Evolutionary conservation across 148 eudicot species (phyloP), one percentile per base, ranked within the genome.

Genomic region (Persicaria maculosa): DNA sequence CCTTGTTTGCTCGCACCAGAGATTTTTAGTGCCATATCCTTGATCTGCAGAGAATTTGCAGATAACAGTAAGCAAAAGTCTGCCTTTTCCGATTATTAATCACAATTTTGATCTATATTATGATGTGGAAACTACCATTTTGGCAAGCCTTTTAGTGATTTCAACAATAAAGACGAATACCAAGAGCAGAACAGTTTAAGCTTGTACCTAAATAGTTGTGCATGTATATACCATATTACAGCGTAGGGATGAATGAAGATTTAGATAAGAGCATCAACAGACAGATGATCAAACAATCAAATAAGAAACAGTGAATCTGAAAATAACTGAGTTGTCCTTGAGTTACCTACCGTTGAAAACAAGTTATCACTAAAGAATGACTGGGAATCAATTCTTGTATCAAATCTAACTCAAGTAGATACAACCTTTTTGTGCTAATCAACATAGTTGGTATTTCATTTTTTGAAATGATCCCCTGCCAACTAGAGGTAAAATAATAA

Each of bases 1-100:
- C 92, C 81, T 75, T 80, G 90, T 77, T 78, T 85, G 74, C 76
- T 80, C 36, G 95, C 73, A 75, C 89, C 97, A 0, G 99, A 89
- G 71, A 96, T 84, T 76, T 96, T 96, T 80, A 90, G 61, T 69
- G 97, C 99, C 88, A 94, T 91, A 75, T 92, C 99, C 84, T 96
- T 96, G 74, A 96, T 92, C 99, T 96, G 89, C 70, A 79, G 8
- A 72, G 44, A 19, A 22, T 15, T 31, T 17, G 16, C 53, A 65
- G 46, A n/a, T 62, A 14, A 16, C 14, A 11, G 31, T 65, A 40
- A 50, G 50, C 52, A 14, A 55, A 48, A 10, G 5, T n/a, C 10
- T 36, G 9, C 15, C 7, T 44, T 69, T 17, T 68, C 45, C 44
- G 17, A 15, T 31, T 31, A 65, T 3, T 15, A 25, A 36, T 65